Evolutionary conservation across 1,284 basidiomycete species (phyloP).

Genomic region (Anthracocystis walkeri): DNA sequence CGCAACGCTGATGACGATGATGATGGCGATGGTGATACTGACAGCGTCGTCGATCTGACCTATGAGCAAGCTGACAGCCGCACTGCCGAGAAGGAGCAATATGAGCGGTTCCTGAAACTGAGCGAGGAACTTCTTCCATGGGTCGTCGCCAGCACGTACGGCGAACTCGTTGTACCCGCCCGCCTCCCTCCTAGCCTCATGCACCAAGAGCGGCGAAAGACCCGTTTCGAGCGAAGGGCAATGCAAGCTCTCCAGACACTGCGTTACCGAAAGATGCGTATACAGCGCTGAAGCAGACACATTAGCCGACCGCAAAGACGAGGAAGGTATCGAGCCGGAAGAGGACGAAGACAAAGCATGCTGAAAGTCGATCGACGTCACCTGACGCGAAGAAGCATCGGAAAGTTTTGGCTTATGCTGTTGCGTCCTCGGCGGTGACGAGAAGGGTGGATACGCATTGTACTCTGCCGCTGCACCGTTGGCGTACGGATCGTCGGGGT

Average conservation of each 20-base stretch:
- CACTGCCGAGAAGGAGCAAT: conserved; percentile 86
- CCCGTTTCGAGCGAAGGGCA: conserved; percentile 54
- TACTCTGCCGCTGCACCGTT: not conserved
- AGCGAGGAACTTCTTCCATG: conserved; percentile 86
- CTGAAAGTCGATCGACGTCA: conserved; percentile 21
- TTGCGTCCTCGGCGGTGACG: conserved; percentile 21
- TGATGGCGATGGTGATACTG: conserved; percentile 91
- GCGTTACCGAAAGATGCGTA: conserved; percentile 45
- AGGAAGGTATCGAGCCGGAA: not conserved
- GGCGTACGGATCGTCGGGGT: conserved; percentile 38
- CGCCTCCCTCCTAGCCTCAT: conserved; percentile 31
- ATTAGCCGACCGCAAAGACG: conserved; percentile 1
- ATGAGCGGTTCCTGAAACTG: conserved; percentile 96
- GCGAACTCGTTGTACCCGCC: conserved; percentile 83
- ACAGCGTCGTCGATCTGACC: conserved; percentile 94
- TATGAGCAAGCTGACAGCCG: conserved; percentile 86
- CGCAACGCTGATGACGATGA: conserved; percentile 93
- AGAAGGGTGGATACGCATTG: conserved; percentile 26
- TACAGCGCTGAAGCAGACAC: conserved; percentile 48
- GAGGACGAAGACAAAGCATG: conserved; percentile 4
- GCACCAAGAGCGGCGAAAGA: conserved; percentile 38
- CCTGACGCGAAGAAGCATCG: conserved; percentile 14
- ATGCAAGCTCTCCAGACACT: conserved; percentile 44
- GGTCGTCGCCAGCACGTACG: conserved; percentile 83
- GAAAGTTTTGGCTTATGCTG: conserved; percentile 28